These are phyloP conservation scores for Ogataea minuta DNA, from an alignment of 805 yeast genomes.

Conservation along the genomic window DNA sequence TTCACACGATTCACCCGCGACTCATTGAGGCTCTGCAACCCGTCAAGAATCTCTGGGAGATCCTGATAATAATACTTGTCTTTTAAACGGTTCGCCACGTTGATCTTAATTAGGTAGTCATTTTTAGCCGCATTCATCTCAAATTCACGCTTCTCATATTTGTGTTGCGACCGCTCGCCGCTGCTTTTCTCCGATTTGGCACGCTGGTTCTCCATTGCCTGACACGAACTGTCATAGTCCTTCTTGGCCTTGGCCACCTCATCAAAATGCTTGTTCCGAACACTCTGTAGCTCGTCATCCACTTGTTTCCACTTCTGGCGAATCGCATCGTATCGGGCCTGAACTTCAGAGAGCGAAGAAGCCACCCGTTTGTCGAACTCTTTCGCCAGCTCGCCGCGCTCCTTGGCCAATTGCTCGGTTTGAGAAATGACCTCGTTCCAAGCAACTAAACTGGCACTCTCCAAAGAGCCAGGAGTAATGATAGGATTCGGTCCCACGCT, in stretches of 20 bases:
- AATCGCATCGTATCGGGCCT: constrained; percentile 50
- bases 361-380: constrained; percentile 61
- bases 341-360: constrained; percentile 56
- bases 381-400: constrained; percentile 54
- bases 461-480: constrained; percentile 92
- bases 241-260: constrained; percentile 66
- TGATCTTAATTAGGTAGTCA: constrained; percentile 73
- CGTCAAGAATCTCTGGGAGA: constrained; percentile 84
- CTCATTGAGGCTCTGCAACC: constrained; percentile 81
- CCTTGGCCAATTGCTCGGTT: constrained; percentile 76
- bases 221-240: constrained; percentile 78
- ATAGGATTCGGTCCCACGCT: constrained; percentile 91
- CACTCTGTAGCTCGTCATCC: constrained; percentile 54
- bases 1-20: constrained; percentile 71
- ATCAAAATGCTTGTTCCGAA: constrained; percentile 47
- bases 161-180: constrained; percentile 49
- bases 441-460: constrained; percentile 78
- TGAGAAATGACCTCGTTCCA: constrained; percentile 88
- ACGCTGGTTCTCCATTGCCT: constrained; percentile 75
- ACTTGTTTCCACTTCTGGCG: constrained; percentile 55
- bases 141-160: constrained; percentile 56
- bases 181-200: constrained; percentile 61
- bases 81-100: constrained; percentile 83
- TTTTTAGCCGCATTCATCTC: constrained; percentile 92
- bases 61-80: constrained; percentile 94